Evolutionary conservation across 306 rosid species (phyloP).

Genomic region (Casuarina cunninghamiana): DNA sequence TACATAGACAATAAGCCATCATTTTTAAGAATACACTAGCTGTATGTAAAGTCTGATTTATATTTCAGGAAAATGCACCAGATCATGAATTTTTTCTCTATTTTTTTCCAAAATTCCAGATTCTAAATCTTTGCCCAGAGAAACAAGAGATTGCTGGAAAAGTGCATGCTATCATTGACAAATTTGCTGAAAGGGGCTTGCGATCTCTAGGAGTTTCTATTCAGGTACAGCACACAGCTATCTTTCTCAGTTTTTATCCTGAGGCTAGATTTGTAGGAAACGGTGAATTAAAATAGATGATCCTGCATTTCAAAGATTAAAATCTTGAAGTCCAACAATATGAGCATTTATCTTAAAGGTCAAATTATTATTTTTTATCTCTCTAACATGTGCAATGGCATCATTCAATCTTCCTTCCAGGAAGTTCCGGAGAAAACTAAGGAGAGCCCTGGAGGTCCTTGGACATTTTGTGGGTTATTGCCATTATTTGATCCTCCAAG

Average conservation of each 20-base stretch:
- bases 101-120: conserved; percentile 43
- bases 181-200: conserved; percentile 89
- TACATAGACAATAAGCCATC: neutral
- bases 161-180: conserved; percentile 77
- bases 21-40: conserved; percentile 6
- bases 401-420: conserved; percentile 37
- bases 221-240: conserved; percentile 51
- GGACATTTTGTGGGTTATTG: conserved; percentile 82
- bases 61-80: conserved; percentile 18
- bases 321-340: conserved; percentile 14
- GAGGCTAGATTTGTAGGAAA: conserved; percentile 9
- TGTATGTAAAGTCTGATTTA: neutral
- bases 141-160: conserved; percentile 57
- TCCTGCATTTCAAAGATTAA: conserved; percentile 16
- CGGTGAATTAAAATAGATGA: conserved; percentile 8
- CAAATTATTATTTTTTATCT: conserved; percentile 1
- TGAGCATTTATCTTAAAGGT: neutral
- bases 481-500: conserved; percentile 94
- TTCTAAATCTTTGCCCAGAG: conserved; percentile 67
- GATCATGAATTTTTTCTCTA: conserved; percentile 27
- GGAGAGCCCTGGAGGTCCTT: conserved; percentile 78
- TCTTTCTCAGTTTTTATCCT: conserved; percentile 17
- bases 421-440: conserved; percentile 71
- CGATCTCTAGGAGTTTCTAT: conserved; percentile 79
- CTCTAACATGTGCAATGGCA: conserved; percentile 15